These are phyloP conservation scores for Trapa incisa DNA, from an alignment of 345 rosid genomes.

Conservation along the genomic window DNA sequence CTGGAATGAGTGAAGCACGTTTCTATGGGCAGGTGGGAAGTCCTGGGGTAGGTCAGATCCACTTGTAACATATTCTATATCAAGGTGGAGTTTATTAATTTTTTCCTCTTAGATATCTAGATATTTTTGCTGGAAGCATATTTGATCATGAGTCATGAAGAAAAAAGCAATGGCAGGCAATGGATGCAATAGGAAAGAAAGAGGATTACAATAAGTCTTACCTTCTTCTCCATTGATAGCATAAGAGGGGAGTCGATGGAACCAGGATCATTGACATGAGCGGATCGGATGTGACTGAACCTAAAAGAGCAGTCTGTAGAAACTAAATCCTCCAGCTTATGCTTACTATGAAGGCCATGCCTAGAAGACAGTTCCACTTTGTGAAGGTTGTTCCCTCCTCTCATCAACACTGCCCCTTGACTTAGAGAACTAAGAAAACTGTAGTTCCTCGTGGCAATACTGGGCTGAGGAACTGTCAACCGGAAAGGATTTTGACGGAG, in stretches of 20 bases:
- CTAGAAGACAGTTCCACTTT: not conserved
- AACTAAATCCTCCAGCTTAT: slow-evolving; percentile 1
- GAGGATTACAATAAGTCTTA: slow-evolving; percentile 2
- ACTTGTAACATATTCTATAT: not conserved
- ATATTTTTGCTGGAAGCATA: not conserved
- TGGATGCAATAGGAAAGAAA: not conserved
- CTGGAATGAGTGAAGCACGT: not conserved
- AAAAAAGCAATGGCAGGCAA: not conserved
- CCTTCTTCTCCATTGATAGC: slow-evolving; percentile 89
- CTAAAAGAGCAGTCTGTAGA: slow-evolving; percentile 5
- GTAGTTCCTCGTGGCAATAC: not conserved
- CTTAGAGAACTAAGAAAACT: not conserved
- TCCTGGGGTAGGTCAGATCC: not conserved
- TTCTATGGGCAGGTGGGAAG: not conserved
- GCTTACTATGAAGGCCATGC: not conserved
- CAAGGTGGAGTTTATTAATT: not conserved
- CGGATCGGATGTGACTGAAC: slow-evolving; percentile 38
- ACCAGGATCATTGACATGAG: slow-evolving; percentile 70
- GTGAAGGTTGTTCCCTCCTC: not conserved
- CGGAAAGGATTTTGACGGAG: slow-evolving; percentile 3
- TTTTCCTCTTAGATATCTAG: not conserved
- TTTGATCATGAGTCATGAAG: not conserved
- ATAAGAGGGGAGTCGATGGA: slow-evolving; percentile 77
- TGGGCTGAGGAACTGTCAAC: not conserved
- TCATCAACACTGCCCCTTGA: not conserved